Evolutionary conservation across 805 yeast species (phyloP).

Genomic region (Yamadazyma tumulicola): DNA sequence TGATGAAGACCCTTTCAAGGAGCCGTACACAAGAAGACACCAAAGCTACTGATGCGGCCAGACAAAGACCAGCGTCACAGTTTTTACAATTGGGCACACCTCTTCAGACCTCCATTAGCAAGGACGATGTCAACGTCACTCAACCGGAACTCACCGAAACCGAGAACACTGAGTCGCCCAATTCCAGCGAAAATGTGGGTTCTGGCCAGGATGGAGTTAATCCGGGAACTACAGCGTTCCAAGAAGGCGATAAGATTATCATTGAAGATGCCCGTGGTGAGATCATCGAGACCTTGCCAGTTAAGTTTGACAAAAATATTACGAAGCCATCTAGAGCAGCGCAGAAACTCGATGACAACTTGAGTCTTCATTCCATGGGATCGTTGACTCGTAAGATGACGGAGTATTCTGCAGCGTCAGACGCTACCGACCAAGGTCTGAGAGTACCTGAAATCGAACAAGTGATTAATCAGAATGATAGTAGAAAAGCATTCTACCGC

Average conservation of each 20-base stretch:
- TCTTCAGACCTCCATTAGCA: neutral
- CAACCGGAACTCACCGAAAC: constrained; percentile 1
- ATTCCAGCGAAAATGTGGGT: neutral
- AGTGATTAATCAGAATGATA: constrained; percentile 6
- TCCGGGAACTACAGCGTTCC: constrained; percentile 31
- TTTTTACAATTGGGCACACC: constrained; percentile 38
- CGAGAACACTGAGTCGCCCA: neutral
- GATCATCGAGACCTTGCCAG: constrained; percentile 54
- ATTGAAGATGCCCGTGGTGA: constrained; percentile 87
- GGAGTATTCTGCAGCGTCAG: constrained; percentile 26
- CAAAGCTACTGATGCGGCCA: constrained; percentile 17
- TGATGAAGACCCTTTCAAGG: constrained; percentile 29
- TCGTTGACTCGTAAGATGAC: constrained; percentile 38
- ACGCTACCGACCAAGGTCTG: neutral
- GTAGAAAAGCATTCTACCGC: constrained; percentile 24
- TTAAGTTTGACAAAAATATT: constrained; percentile 18
- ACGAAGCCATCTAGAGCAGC: constrained; percentile 5
- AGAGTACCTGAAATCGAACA: constrained; percentile 6
- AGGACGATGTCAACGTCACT: constrained; percentile 3
- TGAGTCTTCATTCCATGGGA: constrained; percentile 37
- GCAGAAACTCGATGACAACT: constrained; percentile 11
- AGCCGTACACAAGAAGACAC: constrained; percentile 17
- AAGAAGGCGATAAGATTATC: constrained; percentile 67
- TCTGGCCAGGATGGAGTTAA: neutral
- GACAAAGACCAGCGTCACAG: constrained; percentile 37